phyloP scores from a whole-genome alignment of 495 filamentous ascomycete species.

The Talaromyces adpressus region DNA sequence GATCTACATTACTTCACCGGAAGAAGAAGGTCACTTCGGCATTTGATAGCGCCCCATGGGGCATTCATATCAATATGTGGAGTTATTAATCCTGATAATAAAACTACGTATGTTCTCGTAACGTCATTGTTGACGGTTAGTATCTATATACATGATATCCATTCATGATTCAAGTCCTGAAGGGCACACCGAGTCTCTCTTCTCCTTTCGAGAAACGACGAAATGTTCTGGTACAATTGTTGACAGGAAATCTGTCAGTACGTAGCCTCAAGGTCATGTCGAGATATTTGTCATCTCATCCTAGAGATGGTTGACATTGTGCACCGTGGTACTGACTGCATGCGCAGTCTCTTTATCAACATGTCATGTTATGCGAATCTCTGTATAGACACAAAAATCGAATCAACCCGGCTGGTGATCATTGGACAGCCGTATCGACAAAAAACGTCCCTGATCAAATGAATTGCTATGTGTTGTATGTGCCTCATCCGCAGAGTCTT shows the following conservation, averaged over 20 bases:
- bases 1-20: neutral
- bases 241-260: neutral
- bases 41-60: neutral
- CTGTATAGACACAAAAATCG: neutral
- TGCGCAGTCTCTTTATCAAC: no score
- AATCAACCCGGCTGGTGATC: neutral
- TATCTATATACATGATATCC: neutral
- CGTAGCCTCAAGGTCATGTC: neutral
- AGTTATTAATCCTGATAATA: neutral
- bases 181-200: neutral
- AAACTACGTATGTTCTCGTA: neutral
- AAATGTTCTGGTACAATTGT: neutral
- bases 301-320: neutral
- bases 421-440: neutral
- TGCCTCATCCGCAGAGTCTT: constrained; percentile 1
- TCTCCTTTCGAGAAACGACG: neutral
- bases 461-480: neutral
- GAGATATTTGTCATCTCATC: neutral
- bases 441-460: neutral
- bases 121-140: neutral
- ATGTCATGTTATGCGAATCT: neutral
- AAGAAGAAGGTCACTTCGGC: neutral
- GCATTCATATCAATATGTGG: no score
- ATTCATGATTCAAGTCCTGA: neutral
- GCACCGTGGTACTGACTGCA: neutral